phyloP scores from a whole-genome alignment of 371 early-diverging fungal species.

The Mortierella sp. region DNA sequence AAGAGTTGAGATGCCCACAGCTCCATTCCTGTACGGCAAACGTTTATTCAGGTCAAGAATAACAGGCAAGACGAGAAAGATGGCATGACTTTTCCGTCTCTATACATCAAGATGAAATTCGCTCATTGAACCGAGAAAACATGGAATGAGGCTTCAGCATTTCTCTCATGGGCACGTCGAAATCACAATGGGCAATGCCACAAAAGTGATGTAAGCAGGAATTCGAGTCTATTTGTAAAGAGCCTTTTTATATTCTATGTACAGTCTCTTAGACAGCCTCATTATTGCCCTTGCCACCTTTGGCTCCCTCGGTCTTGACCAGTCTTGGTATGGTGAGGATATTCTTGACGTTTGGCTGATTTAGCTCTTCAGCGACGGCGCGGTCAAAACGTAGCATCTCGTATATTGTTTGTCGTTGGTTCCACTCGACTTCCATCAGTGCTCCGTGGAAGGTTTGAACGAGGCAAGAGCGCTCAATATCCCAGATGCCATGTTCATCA shows the following conservation, averaged over 20 bases:
- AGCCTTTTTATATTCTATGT: not conserved
- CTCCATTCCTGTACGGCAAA: too few relatives aligned
- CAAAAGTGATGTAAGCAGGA: not conserved
- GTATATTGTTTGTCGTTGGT: slow-evolving; percentile 36
- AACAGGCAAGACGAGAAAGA: not conserved
- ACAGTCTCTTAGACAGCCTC: slow-evolving; percentile 26
- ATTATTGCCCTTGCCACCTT: slow-evolving; percentile 45
- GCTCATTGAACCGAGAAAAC: not conserved
- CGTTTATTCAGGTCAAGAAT: too few relatives aligned
- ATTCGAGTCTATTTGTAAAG: not conserved
- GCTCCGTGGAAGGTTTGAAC: slow-evolving; percentile 28
- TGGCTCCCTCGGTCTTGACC: slow-evolving; percentile 29
- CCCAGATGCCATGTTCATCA: slow-evolving; percentile 50
- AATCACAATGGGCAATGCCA: not conserved
- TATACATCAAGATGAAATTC: not conserved
- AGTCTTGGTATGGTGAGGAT: slow-evolving; percentile 35
- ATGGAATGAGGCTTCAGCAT: too few relatives aligned
- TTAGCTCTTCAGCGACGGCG: slow-evolving; percentile 31
- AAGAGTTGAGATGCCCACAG: too few relatives aligned
- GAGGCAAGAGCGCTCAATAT: slow-evolving; percentile 36
- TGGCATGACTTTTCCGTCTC: not conserved
- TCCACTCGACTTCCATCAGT: slow-evolving; percentile 50
- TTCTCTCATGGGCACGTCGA: too few relatives aligned
- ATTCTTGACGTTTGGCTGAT: slow-evolving; percentile 11
- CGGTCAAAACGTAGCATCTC: slow-evolving; percentile 32